Base-by-base conservation (phyloP, 371 early-diverging fungal genomes). In the Vairimorpha ceranae region DNA sequence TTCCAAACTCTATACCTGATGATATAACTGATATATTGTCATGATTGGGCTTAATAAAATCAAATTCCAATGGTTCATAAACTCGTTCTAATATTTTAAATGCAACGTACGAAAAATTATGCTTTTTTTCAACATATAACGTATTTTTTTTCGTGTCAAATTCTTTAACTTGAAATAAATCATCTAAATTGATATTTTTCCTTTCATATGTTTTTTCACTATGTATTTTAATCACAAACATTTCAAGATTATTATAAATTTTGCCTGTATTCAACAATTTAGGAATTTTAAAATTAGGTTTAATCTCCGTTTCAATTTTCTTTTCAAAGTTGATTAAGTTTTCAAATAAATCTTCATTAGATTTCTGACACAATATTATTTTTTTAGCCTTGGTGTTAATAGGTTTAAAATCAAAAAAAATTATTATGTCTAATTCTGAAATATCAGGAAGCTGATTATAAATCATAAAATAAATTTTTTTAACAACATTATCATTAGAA, bases 31-130 rank as follows among this genome's bases (percentile, higher is more conserved):
- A 8, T 30, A 58, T 30, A 14, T 6, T 25, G 2, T 58, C 58
- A 32, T 7, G 3, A 58, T 29, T 14, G 6, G 17, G 17, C 10
- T 32, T 58, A 8, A 58, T 7, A 58, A 25, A 25, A 30, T 58
- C 58, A 25, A 58, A 25, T 58, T 58, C 58, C 29, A 58, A 6
- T 29, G 30, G 14, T 14, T 12, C 27, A 30, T 25, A 2, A 25
- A 58, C 6, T 14, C 8, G 4, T 30, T 23, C 12, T 8, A 4
- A 2, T 58, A 58, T 29, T 17, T 58, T 58, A 15, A 58, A 25
- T 17, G 27, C 58, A 30, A 58, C 27, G 19, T 25, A 30, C 12
- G 58, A 58, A 30, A 58, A 58, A 58, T 58, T 58, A 58, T 23
- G 32, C 25, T 6, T 3, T 29, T 30, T 58, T 7, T 58, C 58